Base-by-base conservation (phyloP, 768 basidiomycete genomes). In the Boletus coccyginus region DNA sequence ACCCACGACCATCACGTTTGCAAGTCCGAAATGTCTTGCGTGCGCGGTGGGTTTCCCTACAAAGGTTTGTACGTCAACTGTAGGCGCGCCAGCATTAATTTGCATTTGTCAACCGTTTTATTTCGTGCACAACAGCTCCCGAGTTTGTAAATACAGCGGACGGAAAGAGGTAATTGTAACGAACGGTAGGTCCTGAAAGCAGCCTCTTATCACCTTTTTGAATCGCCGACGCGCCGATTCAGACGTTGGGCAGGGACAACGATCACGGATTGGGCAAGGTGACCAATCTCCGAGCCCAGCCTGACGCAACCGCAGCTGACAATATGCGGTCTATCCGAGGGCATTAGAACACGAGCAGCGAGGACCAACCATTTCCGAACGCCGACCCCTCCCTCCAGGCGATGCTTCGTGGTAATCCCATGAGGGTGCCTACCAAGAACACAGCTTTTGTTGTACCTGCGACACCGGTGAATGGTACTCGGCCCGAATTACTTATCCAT, bases 381-480 rank as follows among this genome's bases (percentile, higher is more conserved):
- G 16, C 35, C 31, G 17, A 46, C 11, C n/a, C 19, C 31, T 21
- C 19, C n/a, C 31, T 14, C 6, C 12, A 13, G 36, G 45, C 16
- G 40, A 47, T 3, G 33, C 33, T 42, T 44, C 43, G 13, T 33
- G 40, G 13, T 33, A 45, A 42, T 56, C 21, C 24, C 45, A 27
- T 36, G 6, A 27, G 24, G n/a, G 11, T 29, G 14, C 12, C 29
- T 40, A 3, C 45, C 17, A 5, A 50, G 5, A 41, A 36, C 57
- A 58, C 57, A 46, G 48, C 56, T 52, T 46, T 40, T 21, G 9
- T 39, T 52, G 58, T 59, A 45, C 49, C 57, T 31, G 40, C 35
- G 44, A 51, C 16, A 44, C 24, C 12, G 53, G 11, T 46, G 31
- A 17, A 40, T 39, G 12, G 42, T 53, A 17, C 10, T 19, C 44